These are phyloP conservation scores for Pseudogymnoascus sp. DNA, from an alignment of 2,329 filamentous ascomycete species.

Conservation along the genomic window DNA sequence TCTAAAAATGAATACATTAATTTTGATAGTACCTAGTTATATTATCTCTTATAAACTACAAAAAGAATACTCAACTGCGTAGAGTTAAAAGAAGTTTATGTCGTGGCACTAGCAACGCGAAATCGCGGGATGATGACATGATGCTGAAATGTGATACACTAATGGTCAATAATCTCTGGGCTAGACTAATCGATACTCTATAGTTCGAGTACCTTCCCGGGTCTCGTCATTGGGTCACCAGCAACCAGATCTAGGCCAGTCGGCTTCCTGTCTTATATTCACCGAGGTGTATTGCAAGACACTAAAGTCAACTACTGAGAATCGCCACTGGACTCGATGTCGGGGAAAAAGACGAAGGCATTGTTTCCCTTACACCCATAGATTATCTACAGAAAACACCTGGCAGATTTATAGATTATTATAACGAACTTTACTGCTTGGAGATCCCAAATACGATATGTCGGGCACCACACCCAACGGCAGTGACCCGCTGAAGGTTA, in stretches of 20 bases:
- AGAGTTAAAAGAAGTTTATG: too few species aligned
- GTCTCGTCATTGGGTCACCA: too few species aligned
- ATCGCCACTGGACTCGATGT: neutral
- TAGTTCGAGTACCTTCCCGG: neutral
- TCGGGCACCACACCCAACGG: conserved; percentile 24
- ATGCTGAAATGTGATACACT: neutral
- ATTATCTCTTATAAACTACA: too few species aligned
- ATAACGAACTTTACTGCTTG: too few species aligned
- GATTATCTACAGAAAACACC: too few species aligned
- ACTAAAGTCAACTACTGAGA: neutral
- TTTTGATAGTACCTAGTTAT: too few species aligned
- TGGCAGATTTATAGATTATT: too few species aligned
- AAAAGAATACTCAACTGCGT: too few species aligned
- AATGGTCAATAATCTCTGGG: too few species aligned
- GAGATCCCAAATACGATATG: conserved; percentile 23
- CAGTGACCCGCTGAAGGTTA: neutral
- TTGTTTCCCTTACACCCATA: neutral
- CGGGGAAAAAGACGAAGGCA: neutral
- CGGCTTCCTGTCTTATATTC: neutral
- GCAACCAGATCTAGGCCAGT: neutral
- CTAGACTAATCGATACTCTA: neutral
- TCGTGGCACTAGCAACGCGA: neutral
- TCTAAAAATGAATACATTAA: too few species aligned
- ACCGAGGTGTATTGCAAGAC: neutral
- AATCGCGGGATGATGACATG: neutral